Conservation (phyloP, 495 filamentous ascomycete species). For the Penicillium ucsense region DNA sequence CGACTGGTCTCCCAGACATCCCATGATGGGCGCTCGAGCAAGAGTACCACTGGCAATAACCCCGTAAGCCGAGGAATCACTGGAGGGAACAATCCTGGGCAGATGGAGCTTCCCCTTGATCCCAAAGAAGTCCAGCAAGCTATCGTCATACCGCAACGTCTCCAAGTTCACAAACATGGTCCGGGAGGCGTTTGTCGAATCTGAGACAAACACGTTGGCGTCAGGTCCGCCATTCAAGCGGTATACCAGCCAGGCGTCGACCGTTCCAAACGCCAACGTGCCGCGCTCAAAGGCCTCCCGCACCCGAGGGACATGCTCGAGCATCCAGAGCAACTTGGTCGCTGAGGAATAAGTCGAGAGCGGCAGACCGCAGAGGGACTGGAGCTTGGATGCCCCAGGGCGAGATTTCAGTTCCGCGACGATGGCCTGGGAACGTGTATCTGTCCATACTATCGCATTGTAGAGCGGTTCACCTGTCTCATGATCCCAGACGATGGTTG, state of each 20-base stretch:
- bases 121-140: conserved; percentile 73
- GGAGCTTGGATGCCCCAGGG: conserved; percentile 53
- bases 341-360: conserved; percentile 90
- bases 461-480: conserved; percentile 76
- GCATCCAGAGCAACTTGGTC: conserved; percentile 82
- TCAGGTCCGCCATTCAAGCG: conserved; percentile 71
- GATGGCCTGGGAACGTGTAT: conserved; percentile 72
- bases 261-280: conserved; percentile 78
- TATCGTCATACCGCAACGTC: conserved; percentile 76
- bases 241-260: conserved; percentile 90
- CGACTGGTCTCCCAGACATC: conserved; percentile 90
- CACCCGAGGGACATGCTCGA: conserved; percentile 63
- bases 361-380: conserved; percentile 73
- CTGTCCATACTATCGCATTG: conserved; percentile 92
- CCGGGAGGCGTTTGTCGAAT: conserved; percentile 84
- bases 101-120: conserved; percentile 62
- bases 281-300: conserved; percentile 68
- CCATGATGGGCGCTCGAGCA: conserved; percentile 63
- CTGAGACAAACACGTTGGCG: conserved; percentile 70
- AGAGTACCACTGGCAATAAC: conserved; percentile 53
- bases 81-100: conserved; percentile 81
- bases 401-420: conserved; percentile 65
- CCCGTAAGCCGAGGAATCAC: conserved; percentile 66
- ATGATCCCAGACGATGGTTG: conserved; percentile 84
- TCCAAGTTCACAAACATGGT: conserved; percentile 96